Evolutionary conservation across 1,284 basidiomycete species (phyloP).

Genomic region (Erythrobasidium hasegawianum): DNA sequence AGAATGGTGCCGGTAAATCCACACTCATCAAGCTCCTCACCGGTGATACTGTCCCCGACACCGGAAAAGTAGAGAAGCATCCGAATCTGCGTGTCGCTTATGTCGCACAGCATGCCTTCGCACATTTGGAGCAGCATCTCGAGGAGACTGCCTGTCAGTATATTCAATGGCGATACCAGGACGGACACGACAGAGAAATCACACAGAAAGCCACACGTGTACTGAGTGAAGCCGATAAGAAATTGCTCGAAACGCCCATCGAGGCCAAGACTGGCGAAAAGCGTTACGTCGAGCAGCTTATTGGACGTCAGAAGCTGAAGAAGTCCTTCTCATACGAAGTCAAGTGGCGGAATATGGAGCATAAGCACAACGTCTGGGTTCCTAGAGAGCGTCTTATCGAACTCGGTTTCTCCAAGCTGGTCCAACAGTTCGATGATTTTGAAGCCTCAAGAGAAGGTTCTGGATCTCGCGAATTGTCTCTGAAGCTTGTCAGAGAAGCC

Average conservation of each 20-base stretch:
- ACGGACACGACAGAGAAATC: slow-evolving; percentile 94
- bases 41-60: slow-evolving; percentile 88
- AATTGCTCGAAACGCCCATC: slow-evolving; percentile 78
- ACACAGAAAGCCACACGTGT: slow-evolving; percentile 88
- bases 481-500: slow-evolving; percentile 76
- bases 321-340: slow-evolving; percentile 59
- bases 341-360: slow-evolving; percentile 93
- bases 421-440: slow-evolving; percentile 94
- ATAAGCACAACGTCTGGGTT: slow-evolving; percentile 91
- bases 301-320: slow-evolving; percentile 97
- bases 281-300: slow-evolving; percentile 80
- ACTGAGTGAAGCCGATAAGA: slow-evolving; percentile 81
- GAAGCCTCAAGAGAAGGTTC: slow-evolving; percentile 92
- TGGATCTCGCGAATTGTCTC: slow-evolving; percentile 76
- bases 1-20: slow-evolving; percentile 86
- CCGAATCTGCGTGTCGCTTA: slow-evolving; percentile 93
- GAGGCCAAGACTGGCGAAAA: slow-evolving; percentile 86
- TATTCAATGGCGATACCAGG: slow-evolving; percentile 99
- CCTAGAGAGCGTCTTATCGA: slow-evolving; percentile 80
- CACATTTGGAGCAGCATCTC: slow-evolving; percentile 81
- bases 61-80: slow-evolving; percentile 93
- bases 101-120: slow-evolving; percentile 96
- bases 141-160: slow-evolving; percentile 94
- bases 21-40: slow-evolving; percentile 97
- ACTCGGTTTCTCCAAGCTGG: slow-evolving; percentile 85